Evolutionary conservation across 768 basidiomycete genomes (phyloP), one percentile per base, ranked within the genome.

Genomic region (Suillus subalutaceus): DNA sequence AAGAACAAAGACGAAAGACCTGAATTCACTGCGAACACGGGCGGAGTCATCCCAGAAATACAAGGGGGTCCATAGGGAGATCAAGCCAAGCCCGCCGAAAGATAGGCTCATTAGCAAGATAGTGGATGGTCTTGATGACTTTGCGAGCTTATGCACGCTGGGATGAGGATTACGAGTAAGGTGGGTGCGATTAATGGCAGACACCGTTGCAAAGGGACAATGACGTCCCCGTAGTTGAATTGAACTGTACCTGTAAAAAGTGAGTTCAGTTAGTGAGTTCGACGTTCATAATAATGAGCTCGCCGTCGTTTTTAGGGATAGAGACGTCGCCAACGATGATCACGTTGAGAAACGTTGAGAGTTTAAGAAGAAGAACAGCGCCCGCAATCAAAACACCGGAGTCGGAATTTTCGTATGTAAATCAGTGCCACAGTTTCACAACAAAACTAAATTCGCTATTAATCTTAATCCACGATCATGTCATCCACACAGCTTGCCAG

Each of bases 1-100:
- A 74, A 90, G 80, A 65, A 86, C 82, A 71, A 87, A 88, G 77
- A 94, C 83, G 72, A 91, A 80, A 70, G 90, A 89, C 79, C 86
- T 86, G 74, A 91, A 77, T 75, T 91, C 90, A 64, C 86, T 82
- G 73, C 86, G 86, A 68, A 82, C 82, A 69, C 85, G 76, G 69
- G 88, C 75, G 67, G 83, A 72, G 70, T 80, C 78, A 69, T 85
- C 79, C 72, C 86, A 81, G 68, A 85, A 80, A 69, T 83, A 76
- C 70, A 86, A 79, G 23, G 85, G 85, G 48, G 81, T 83, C 75
- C 83, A 85, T 71, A 87, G 79, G 55, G 88, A 85, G 75, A 90
- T 80, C 66, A 89, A 79, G 69, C 85, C 83, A 68, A 90, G 77
- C 61, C 85, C 86, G 74, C 85, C 87, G 65, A 90, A 79, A 75